phyloP scores from a whole-genome alignment of 805 yeast genomes.

The Sugiyamaella floridensis region DNA sequence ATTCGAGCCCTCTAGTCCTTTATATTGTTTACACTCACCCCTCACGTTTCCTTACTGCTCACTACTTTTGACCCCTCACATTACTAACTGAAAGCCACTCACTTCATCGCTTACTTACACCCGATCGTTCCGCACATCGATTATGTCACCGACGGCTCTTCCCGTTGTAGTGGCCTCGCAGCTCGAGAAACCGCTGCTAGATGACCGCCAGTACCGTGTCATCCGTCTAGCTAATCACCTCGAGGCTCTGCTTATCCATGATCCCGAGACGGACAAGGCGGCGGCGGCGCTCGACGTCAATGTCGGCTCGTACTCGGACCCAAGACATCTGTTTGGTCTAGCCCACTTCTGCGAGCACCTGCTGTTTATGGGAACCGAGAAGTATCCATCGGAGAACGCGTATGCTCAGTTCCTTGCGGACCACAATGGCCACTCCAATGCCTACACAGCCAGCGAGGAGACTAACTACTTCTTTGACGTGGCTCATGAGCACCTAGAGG shows the following conservation, averaged over 20 bases:
- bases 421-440: conserved; percentile 86
- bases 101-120: background rate
- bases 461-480: conserved; percentile 91
- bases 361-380: conserved; percentile 72
- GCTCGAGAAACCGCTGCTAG: conserved; percentile 43
- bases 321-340: conserved; percentile 60
- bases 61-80: no score
- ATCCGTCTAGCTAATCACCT: conserved; percentile 67
- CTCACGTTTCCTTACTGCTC: no score
- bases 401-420: conserved; percentile 67
- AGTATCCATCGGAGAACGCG: conserved; percentile 70
- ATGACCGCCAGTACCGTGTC: conserved; percentile 69
- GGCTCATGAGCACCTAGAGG: conserved; percentile 64
- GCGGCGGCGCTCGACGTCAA: conserved; percentile 70
- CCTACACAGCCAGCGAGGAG: conserved; percentile 81
- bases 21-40: no score
- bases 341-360: conserved; percentile 90
- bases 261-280: conserved; percentile 56
- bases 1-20: no score
- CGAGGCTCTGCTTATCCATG: conserved; percentile 62
- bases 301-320: conserved; percentile 78
- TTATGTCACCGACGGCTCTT: background rate
- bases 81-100: background rate
- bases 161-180: conserved; percentile 13
- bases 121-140: background rate